Conservation (phyloP, 805 yeast species). For the Pichia manshurica region DNA sequence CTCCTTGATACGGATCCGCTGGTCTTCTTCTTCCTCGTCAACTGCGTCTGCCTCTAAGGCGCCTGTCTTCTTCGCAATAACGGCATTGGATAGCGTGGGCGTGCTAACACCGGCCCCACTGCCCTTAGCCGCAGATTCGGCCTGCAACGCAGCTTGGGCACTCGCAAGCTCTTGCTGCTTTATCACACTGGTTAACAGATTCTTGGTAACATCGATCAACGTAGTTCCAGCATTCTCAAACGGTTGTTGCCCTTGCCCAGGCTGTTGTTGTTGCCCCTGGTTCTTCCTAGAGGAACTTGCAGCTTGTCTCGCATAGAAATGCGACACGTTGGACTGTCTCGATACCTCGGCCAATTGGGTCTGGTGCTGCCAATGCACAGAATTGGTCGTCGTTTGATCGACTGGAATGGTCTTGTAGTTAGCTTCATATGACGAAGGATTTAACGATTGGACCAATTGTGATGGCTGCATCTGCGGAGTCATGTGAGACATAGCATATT, state of each 20-base stretch:
- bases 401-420: slow-evolving; percentile 23
- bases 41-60: slow-evolving; percentile 31
- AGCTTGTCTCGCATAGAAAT: slow-evolving; percentile 77
- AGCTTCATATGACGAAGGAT: slow-evolving; percentile 9
- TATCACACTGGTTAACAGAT: slow-evolving; percentile 28
- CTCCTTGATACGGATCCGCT: slow-evolving; percentile 52
- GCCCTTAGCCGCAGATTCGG: slow-evolving; percentile 20
- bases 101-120: slow-evolving; percentile 39
- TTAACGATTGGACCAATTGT: slow-evolving; percentile 24
- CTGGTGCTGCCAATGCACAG: slow-evolving; percentile 75
- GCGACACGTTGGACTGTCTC: slow-evolving; percentile 59
- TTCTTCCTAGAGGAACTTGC: slow-evolving; percentile 58
- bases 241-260: neutral
- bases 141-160: slow-evolving; percentile 16
- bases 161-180: slow-evolving; percentile 21
- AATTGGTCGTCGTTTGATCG: slow-evolving; percentile 32
- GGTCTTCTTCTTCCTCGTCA: slow-evolving; percentile 61
- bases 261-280: slow-evolving; percentile 21
- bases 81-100: slow-evolving; percentile 31
- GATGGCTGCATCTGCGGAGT: slow-evolving; percentile 25
- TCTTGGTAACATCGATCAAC: slow-evolving; percentile 37
- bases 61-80: slow-evolving; percentile 26
- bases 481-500: slow-evolving; percentile 19
- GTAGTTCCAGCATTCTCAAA: slow-evolving; percentile 22
- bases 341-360: slow-evolving; percentile 65